Evolutionary conservation across 1,284 basidiomycete genomes (phyloP), one percentile per base, ranked within the genome.

Genomic region (Veloboletus limbatus): DNA sequence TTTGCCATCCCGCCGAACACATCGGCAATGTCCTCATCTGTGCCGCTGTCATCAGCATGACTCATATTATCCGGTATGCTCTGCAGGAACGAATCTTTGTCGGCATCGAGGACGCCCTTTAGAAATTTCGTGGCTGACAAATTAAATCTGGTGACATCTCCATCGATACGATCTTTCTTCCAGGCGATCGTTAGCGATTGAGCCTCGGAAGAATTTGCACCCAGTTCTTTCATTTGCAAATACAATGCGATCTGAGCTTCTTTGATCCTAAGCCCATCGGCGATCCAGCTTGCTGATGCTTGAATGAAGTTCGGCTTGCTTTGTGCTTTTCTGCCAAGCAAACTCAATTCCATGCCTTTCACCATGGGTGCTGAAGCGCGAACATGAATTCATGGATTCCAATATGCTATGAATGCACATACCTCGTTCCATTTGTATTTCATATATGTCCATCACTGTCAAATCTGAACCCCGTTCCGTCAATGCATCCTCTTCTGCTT

Each of bases 331-430:
- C n/a, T n/a, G n/a, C n/a, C n/a, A n/a, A n/a, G n/a, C n/a, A n/a
- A n/a, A n/a, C n/a, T n/a, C n/a, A 35, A 8, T 35, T 35, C 33
- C 13, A 35, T 35, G 2, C n/a, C 33, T 6, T 35, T 35, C 3
- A 14, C 20, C 5, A 11, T 33, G 3, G 8, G 21, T 8, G 14
- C 13, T 21, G 14, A 20, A 8, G 13, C 4, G 14, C 6, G 4
- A 2, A 22, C 18, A n/a, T n/a, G n/a, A n/a, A n/a, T n/a, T n/a
- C n/a, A n/a, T n/a, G n/a, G n/a, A n/a, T n/a, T n/a, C n/a, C n/a
- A n/a, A n/a, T n/a, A n/a, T n/a, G n/a, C n/a, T n/a, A n/a, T 8
- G 20, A 14, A 0, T 2, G 2, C 0, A 22, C 20, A 22, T 4
- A 35, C 20, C 33, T 22, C 20, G 4, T 6, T 21, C 33, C 33